Evolutionary conservation across 2,329 filamentous ascomycete genomes (phyloP).

Genomic region (Tolypocladium endophyticum): DNA sequence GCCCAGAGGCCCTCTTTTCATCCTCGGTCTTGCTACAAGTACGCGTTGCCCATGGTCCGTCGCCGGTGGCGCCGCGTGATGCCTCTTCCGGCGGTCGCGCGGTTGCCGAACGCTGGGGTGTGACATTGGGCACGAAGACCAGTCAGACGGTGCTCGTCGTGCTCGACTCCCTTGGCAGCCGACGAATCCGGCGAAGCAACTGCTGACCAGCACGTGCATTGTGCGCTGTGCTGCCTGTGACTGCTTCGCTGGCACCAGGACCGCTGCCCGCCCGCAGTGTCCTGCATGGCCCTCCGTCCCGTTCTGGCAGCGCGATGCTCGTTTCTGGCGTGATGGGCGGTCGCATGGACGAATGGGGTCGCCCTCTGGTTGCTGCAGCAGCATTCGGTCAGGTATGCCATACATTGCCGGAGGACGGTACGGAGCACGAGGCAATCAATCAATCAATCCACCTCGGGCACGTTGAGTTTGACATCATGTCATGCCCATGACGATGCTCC

Average conservation of each 20-base stretch:
- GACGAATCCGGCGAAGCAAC: neutral
- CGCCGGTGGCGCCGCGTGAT: neutral
- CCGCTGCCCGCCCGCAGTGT: conserved; percentile 2
- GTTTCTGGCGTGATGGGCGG: neutral
- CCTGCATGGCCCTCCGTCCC: neutral
- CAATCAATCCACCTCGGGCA: neutral
- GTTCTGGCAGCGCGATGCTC: neutral
- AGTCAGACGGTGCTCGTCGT: neutral
- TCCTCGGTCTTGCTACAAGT: neutral
- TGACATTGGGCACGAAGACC: neutral
- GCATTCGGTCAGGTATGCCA: neutral
- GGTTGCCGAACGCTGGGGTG: neutral
- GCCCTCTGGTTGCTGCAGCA: neutral
- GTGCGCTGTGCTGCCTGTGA: neutral
- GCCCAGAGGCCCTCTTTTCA: neutral
- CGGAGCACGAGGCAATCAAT: neutral
- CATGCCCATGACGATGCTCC: neutral
- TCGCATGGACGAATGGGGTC: neutral
- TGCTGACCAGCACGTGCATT: neutral
- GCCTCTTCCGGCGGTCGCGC: neutral
- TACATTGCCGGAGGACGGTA: neutral
- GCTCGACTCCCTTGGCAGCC: neutral
- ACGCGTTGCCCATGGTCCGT: neutral
- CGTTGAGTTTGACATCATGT: neutral
- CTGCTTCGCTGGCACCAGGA: conserved; percentile 8